Evolutionary conservation across 169 alveolate genomes (phyloP), one percentile per base, ranked within the genome.

Genomic region (Plasmodium yoelii): DNA sequence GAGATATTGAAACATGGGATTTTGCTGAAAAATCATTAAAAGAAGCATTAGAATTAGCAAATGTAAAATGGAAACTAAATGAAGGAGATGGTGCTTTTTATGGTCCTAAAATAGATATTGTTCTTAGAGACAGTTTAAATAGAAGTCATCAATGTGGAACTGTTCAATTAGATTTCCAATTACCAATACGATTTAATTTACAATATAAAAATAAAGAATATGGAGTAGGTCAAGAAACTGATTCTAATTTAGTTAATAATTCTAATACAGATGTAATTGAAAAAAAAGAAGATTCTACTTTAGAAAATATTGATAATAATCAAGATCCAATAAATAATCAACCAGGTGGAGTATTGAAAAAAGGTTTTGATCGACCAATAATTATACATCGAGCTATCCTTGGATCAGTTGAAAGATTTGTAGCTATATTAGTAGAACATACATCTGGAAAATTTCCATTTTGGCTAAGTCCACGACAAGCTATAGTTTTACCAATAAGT

Each of bases 61-160:
- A 99, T 24, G 93, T 94, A 55, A 94, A 96, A 9, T 98, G 99
- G 99, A 96, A 96, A 71, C 72, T 97, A 22, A 99, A 99, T 91
- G 98, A 98, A 44, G 99, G 99, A 8, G 99, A 99, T 91, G 99
- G 99, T 4, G 99, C 99, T 24, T 99, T 99, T 93, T 99, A 99
- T 87, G 99, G 99, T 0, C 99, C 99, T 5, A 99, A 99, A 93
- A 99, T 99, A 87, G 99, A 99, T 93, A 97, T 99, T 19, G 90
- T 94, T 63, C 92, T 99, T 22, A 94, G 91, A 87, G 99, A 99
- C 92, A 99, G 99, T 24, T 88, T 98, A n/a, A 97, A 97, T 46
- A 95, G 99, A 56, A 96, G 96, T 13, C 99, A 98, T 87, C 99
- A 99, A 90, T 99, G 99, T 88, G 99, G 99, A 12, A 99, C 99